Conservation (phyloP, 2,329 filamentous ascomycete genomes). For the Microascus cirrosus region DNA sequence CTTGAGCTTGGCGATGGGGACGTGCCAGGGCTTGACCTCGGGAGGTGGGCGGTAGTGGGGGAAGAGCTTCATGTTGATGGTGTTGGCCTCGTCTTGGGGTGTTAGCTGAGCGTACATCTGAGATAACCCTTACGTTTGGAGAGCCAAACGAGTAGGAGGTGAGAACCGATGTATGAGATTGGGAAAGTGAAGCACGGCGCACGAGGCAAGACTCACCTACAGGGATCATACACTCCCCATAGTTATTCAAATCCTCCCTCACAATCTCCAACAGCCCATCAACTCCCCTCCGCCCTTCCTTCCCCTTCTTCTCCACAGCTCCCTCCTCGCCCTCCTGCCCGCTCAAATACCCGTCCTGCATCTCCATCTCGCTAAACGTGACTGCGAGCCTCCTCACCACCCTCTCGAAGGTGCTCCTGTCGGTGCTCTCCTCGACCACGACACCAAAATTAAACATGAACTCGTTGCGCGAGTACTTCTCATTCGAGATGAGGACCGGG, state of each 20-base stretch:
- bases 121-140: neutral
- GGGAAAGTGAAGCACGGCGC: neutral
- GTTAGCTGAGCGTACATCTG: neutral
- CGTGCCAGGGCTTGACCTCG: slow-evolving; percentile 75
- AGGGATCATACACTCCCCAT: slow-evolving; percentile 96
- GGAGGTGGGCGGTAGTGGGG: slow-evolving; percentile 69
- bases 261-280: slow-evolving; percentile 74
- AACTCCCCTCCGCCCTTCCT: slow-evolving; percentile 43
- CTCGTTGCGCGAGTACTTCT: slow-evolving; percentile 80
- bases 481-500: slow-evolving; percentile 75
- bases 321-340: slow-evolving; percentile 34
- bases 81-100: slow-evolving; percentile 71
- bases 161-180: neutral
- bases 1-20: slow-evolving; percentile 66
- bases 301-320: slow-evolving; percentile 23
- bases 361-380: slow-evolving; percentile 81
- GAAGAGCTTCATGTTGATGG: slow-evolving; percentile 92
- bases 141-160: neutral
- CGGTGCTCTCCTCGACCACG: slow-evolving; percentile 54
- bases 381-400: slow-evolving; percentile 78
- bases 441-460: slow-evolving; percentile 98
- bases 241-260: slow-evolving; percentile 86
- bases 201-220: slow-evolving; percentile 49
- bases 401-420: slow-evolving; percentile 70
- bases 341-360: slow-evolving; percentile 77